Conservation (phyloP, 208 protist species). For the Crithidia bombi region DNA sequence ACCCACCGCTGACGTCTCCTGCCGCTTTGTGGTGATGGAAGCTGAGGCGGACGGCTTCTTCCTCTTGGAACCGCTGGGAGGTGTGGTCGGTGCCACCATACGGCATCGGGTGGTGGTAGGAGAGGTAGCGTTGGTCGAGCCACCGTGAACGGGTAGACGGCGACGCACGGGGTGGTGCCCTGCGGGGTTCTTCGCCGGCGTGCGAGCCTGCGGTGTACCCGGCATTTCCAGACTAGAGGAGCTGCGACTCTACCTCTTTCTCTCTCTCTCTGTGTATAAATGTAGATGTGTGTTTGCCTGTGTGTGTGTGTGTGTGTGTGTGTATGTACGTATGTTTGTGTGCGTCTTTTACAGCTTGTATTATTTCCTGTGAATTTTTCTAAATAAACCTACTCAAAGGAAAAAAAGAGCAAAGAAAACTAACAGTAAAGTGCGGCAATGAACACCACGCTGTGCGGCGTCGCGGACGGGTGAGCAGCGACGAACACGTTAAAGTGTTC, state of each 20-base stretch:
- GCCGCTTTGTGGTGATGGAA: not conserved
- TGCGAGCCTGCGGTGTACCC: conserved; percentile 10
- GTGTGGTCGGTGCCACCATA: not conserved
- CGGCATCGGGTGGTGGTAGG: not conserved
- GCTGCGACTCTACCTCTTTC: no score
- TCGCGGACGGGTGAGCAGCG: no score
- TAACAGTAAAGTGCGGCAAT: no score
- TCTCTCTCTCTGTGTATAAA: no score
- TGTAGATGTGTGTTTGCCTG: not conserved
- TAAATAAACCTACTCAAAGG: no score
- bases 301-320: conserved; percentile 1
- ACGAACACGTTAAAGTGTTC: no score
- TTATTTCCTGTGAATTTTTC: no score
- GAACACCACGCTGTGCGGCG: no score
- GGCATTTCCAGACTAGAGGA: no score
- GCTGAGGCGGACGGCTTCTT: not conserved
- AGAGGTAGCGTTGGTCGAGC: not conserved
- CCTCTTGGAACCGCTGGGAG: conserved; percentile 2
- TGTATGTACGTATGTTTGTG: not conserved
- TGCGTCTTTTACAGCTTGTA: not conserved
- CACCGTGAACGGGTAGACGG: not conserved
- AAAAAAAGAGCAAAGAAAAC: no score
- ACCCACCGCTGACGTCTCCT: not conserved
- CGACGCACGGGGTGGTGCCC: conserved; percentile 9
- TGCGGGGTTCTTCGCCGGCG: conserved; percentile 1